Conservation (phyloP, 495 filamentous ascomycete species). For the Wilcoxina mikolae region DNA sequence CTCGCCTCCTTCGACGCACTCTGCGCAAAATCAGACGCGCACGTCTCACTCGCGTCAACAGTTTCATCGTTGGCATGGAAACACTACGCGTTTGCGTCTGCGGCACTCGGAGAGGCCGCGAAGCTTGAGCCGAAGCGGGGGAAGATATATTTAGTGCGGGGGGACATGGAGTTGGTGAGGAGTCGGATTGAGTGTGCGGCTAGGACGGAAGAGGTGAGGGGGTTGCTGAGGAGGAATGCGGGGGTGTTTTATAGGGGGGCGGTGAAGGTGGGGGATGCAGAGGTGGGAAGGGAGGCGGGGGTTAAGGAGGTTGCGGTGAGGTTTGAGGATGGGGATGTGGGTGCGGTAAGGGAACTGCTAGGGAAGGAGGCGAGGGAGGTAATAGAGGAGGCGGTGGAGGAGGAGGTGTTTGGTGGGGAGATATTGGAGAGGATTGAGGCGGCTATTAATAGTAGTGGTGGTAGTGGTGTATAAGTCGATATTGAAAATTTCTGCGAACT, state of each 20-base stretch:
- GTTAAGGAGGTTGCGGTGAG: conserved; percentile 15
- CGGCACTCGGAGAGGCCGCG: conserved; percentile 37
- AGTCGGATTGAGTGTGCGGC: conserved; percentile 35
- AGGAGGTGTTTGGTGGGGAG: conserved; percentile 17
- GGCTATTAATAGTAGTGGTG: too few relatives aligned
- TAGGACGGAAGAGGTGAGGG: conserved; percentile 34
- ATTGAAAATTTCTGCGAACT: too few relatives aligned
- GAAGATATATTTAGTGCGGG: conserved; percentile 46
- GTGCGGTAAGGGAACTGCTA: not conserved
- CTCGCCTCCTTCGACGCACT: conserved; percentile 40
- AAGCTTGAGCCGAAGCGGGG: conserved; percentile 38
- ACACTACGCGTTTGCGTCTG: conserved; percentile 20
- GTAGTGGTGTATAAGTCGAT: too few relatives aligned
- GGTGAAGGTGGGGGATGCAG: conserved; percentile 31
- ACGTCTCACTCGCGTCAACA: conserved; percentile 38
- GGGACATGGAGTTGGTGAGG: conserved; percentile 47
- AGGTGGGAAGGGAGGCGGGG: conserved; percentile 13
- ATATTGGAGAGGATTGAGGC: not conserved
- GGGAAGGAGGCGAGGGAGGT: conserved; percentile 13
- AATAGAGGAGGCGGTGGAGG: conserved; percentile 21
- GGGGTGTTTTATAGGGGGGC: conserved; percentile 51
- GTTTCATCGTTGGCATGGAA: conserved; percentile 32
- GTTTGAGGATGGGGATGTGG: conserved; percentile 3
- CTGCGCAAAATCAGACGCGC: conserved; percentile 44
- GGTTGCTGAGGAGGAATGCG: conserved; percentile 45